Base-by-base conservation (phyloP, 2,329 filamentous ascomycete species). In the Paracoccidioides brasiliensis region DNA sequence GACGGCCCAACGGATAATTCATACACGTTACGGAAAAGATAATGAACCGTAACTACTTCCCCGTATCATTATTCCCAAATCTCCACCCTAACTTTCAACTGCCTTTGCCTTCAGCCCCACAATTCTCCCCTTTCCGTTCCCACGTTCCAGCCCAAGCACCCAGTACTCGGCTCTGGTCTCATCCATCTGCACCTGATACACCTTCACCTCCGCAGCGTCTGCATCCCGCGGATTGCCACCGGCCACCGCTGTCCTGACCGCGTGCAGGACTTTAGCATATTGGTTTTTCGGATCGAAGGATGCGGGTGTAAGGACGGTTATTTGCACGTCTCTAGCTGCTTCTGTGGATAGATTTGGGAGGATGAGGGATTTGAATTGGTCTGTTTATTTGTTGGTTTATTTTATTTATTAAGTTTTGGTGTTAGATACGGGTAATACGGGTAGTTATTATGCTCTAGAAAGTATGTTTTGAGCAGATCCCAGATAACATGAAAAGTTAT, bases 61-160 rank as follows among this genome's bases (percentile, higher is more conserved):
- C 22, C 22, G 2, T 22, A 22, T 22, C 22, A 2, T 2, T 2
- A 22, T 22, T 22, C 22, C 22, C 22, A 22, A 22, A 22, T 22
- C 22, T 6, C 5, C 41, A 12, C 41, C 43, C 32, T 48, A 48
- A 64, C 79, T 82, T 77, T 95, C 90, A 59, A 95, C 77, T 32
- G 85, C 81, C 71, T 88, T 73, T 9, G 85, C 87, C 77, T 88
- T 91, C 55, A 85, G 77, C 12, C 90, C 90, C 6, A 95, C 82
- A 57, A 95, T 64, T 71, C 77, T 79, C 78, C 10, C 77, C 78
- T 52, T 78, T 73, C 14, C 72, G 72, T 12, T 9, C 73, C 12
- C 72, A 72, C 42, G 41, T 38, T 84, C 78, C 62, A 85, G 68
- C 28, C 80, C 81, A 49, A 95, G 74, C 57, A 95, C 74, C 79